Percentiles rank a stretch among this genome's conserved stretches.
phyloP scores from a whole-genome alignment of 2,329 filamentous ascomycete species.

The Endoconidiophora laricicola region DNA sequence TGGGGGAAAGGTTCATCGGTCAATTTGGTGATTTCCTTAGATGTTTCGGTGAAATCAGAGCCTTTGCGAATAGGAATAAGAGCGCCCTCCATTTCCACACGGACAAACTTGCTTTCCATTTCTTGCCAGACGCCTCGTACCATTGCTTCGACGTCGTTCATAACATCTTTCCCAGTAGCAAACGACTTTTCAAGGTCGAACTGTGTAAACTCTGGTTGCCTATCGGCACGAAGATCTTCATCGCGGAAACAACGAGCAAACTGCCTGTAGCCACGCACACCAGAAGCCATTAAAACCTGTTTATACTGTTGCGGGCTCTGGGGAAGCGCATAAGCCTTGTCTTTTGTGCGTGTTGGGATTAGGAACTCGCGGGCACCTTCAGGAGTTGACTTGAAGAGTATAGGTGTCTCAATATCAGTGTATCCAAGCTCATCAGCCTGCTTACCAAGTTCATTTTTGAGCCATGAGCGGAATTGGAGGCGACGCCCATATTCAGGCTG shows the following conservation, averaged over 20 bases:
- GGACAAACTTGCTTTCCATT: conserved; percentile 26
- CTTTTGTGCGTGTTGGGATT: conserved; percentile 64
- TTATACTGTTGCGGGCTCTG: conserved; percentile 99
- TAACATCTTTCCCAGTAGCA: conserved; percentile 53
- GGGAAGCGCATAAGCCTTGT: conserved; percentile 73
- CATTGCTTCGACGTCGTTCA: conserved; percentile 35
- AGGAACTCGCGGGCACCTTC: conserved; percentile 91
- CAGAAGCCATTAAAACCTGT: conserved; percentile 89
- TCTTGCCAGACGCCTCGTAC: conserved; percentile 37
- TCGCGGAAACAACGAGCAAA: conserved; percentile 92
- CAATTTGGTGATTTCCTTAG: conserved; percentile 4
- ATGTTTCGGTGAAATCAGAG: conserved; percentile 3
- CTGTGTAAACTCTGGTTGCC: conserved; percentile 95
- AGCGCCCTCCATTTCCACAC: conserved; percentile 18
- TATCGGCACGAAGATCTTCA: conserved; percentile 78
- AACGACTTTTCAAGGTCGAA: conserved; percentile 92
- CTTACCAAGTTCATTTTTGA: conserved; percentile 35
- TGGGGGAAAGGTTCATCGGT: conserved; percentile 33
- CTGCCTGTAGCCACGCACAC: conserved; percentile 70
- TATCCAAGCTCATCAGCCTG: conserved; percentile 43
- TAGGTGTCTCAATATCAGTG: conserved; percentile 73
- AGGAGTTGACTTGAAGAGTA: conserved; percentile 93
- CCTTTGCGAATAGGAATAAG: conserved; percentile 17
- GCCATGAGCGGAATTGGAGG: conserved; percentile 50
- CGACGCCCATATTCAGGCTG: conserved; percentile 49